phyloP scores from a whole-genome alignment of 805 yeast species.

The Candida patagonica region DNA sequence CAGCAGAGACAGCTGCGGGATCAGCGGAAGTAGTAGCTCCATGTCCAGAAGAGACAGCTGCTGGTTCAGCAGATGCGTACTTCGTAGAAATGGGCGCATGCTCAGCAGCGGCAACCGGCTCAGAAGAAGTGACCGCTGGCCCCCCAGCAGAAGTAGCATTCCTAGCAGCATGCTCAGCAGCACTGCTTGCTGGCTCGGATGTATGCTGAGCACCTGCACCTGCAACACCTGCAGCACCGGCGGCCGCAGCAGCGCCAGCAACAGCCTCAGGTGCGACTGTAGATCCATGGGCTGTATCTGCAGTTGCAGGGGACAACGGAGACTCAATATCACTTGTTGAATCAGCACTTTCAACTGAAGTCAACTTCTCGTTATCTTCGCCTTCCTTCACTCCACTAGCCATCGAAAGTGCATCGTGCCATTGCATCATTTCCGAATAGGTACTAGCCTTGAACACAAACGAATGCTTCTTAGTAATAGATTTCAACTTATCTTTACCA shows the following conservation, averaged over 20 bases:
- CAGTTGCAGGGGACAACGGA: conserved; percentile 8
- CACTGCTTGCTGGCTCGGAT: not conserved
- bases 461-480: conserved; percentile 26
- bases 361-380: conserved; percentile 2
- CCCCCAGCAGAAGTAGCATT: conserved; percentile 1
- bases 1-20: not conserved
- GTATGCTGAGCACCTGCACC: not conserved
- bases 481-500: conserved; percentile 34
- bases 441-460: conserved; percentile 36
- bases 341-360: conserved; percentile 9
- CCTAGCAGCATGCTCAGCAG: conserved; percentile 7
- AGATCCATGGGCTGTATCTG: conserved; percentile 4
- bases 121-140: conserved; percentile 2
- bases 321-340: conserved; percentile 7
- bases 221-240: conserved; percentile 3
- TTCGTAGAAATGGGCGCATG: not conserved
- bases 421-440: conserved; percentile 35
- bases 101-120: conserved; percentile 1
- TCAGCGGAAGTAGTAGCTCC: conserved; percentile 1
- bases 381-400: conserved; percentile 14
- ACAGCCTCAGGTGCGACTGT: conserved; percentile 2
- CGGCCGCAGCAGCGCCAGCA: not conserved
- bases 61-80: not conserved
- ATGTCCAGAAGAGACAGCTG: not conserved
- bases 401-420: conserved; percentile 34